Conservation (phyloP, 257 asterid species). For the Pogostemon cablin region DNA sequence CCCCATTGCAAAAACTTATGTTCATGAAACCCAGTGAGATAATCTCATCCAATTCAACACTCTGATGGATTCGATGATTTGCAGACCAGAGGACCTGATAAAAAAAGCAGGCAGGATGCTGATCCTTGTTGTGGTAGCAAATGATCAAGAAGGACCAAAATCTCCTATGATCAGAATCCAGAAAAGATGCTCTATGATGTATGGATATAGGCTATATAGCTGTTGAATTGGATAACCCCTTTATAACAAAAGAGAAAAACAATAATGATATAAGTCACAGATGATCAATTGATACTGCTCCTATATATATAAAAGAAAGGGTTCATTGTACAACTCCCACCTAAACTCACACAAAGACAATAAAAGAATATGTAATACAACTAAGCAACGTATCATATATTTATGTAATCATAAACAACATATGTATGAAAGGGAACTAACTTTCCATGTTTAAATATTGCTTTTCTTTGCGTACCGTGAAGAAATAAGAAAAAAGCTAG, state of each 20-base stretch:
- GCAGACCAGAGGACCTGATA: slow-evolving; percentile 22
- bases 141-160: slow-evolving; percentile 36
- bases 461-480: slow-evolving; percentile 2
- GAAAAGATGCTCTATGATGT: slow-evolving; percentile 22
- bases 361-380: neutral
- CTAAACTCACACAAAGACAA: slow-evolving; percentile 29
- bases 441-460: slow-evolving; percentile 14
- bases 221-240: slow-evolving; percentile 31
- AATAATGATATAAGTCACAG: slow-evolving; percentile 17
- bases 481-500: slow-evolving; percentile 34
- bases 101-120: slow-evolving; percentile 7
- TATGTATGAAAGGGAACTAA: neutral
- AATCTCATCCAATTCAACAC: slow-evolving; percentile 31
- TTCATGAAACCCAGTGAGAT: slow-evolving; percentile 40
- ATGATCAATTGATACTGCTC: slow-evolving; percentile 28
- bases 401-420: neutral
- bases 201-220: slow-evolving; percentile 22
- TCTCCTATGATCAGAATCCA: slow-evolving; percentile 39
- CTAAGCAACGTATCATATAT: slow-evolving; percentile 17
- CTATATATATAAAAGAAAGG: slow-evolving; percentile 11
- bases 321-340: slow-evolving; percentile 28
- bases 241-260: neutral
- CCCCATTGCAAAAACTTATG: slow-evolving; percentile 58
- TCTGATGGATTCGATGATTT: slow-evolving; percentile 33
- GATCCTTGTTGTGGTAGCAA: slow-evolving; percentile 40